phyloP scores from a whole-genome alignment of 2,329 filamentous ascomycete species.

The Dactylellina parvicollis region DNA sequence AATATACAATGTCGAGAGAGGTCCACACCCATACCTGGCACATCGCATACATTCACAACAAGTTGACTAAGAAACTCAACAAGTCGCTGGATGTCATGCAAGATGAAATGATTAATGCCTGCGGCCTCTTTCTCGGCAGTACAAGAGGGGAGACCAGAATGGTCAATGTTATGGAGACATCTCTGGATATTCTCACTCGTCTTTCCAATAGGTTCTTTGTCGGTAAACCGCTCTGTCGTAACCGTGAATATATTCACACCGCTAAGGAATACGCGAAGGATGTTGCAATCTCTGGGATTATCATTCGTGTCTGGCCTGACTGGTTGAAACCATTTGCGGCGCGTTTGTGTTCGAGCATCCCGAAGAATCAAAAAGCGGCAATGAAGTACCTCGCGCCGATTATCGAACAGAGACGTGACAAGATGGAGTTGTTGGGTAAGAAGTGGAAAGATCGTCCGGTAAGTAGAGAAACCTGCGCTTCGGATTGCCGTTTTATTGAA shows the following conservation, averaged over 20 bases:
- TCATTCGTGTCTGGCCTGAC: constrained; percentile 46
- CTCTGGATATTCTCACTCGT: constrained; percentile 46
- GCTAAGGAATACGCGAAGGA: constrained; percentile 51
- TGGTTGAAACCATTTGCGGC: constrained; percentile 31
- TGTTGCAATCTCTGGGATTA: constrained; percentile 39
- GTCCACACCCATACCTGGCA: constrained; percentile 45
- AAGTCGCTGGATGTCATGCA: constrained; percentile 40
- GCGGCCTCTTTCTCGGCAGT: constrained; percentile 32
- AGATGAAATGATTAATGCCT: constrained; percentile 47
- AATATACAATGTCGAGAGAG: constrained; percentile 46
- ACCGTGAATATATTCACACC: constrained; percentile 46
- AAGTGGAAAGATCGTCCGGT: constrained; percentile 42
- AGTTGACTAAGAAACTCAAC: constrained; percentile 49
- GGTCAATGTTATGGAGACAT: constrained; percentile 35
- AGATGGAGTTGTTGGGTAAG: constrained; percentile 48
- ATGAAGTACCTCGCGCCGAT: constrained; percentile 41
- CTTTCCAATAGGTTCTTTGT: constrained; percentile 51
- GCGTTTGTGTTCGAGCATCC: constrained; percentile 37
- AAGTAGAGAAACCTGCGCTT: neutral
- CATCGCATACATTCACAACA: constrained; percentile 41
- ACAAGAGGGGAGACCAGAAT: constrained; percentile 26
- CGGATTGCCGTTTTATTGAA: neutral
- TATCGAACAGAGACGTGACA: constrained; percentile 40
- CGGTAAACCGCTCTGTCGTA: constrained; percentile 41
- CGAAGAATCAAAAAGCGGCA: constrained; percentile 37